Conservation (phyloP, 2,329 filamentous ascomycete species). For the Sporothrix schenckii region DNA sequence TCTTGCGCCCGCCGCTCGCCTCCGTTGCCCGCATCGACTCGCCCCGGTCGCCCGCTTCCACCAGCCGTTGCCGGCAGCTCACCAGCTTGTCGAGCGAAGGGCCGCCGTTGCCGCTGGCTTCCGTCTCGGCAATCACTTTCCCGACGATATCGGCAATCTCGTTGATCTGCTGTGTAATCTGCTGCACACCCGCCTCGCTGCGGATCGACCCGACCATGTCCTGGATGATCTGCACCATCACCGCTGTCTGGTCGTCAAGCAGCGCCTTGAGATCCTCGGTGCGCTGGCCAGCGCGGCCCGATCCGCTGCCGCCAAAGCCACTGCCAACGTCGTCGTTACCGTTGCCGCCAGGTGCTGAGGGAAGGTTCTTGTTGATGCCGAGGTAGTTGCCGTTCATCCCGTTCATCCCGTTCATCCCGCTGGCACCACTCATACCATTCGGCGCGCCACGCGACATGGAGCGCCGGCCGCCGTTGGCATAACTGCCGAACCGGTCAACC, state of each 20-base stretch:
- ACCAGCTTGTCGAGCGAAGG: slow-evolving; percentile 59
- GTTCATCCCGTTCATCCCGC: slow-evolving; percentile 2
- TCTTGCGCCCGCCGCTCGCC: slow-evolving; percentile 55
- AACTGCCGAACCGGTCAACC: slow-evolving; percentile 47
- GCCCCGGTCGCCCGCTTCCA: slow-evolving; percentile 65
- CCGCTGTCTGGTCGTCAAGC: slow-evolving; percentile 79
- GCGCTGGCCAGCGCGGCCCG: slow-evolving; percentile 46
- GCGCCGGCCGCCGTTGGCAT: slow-evolving; percentile 34
- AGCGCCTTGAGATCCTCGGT: slow-evolving; percentile 66
- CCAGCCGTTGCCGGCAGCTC: slow-evolving; percentile 65
- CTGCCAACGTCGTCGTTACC: not conserved
- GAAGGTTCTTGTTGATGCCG: slow-evolving; percentile 44
- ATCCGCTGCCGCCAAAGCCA: not conserved
- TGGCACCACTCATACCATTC: slow-evolving; percentile 13
- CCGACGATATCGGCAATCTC: slow-evolving; percentile 72
- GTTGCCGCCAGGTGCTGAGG: slow-evolving; percentile 45
- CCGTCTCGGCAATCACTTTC: slow-evolving; percentile 68
- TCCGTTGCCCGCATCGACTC: slow-evolving; percentile 57
- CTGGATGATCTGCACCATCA: slow-evolving; percentile 78
- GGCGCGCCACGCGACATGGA: slow-evolving; percentile 32
- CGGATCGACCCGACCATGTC: slow-evolving; percentile 75
- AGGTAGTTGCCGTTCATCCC: slow-evolving; percentile 44
- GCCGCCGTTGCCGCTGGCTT: slow-evolving; percentile 57
- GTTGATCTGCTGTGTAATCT: slow-evolving; percentile 70
- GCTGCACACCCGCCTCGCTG: slow-evolving; percentile 62